Evolutionary conservation across 164 flowering plant genomes (phyloP), one percentile per base, ranked within the genome.

Genomic region (Nymphaea thermarum): DNA sequence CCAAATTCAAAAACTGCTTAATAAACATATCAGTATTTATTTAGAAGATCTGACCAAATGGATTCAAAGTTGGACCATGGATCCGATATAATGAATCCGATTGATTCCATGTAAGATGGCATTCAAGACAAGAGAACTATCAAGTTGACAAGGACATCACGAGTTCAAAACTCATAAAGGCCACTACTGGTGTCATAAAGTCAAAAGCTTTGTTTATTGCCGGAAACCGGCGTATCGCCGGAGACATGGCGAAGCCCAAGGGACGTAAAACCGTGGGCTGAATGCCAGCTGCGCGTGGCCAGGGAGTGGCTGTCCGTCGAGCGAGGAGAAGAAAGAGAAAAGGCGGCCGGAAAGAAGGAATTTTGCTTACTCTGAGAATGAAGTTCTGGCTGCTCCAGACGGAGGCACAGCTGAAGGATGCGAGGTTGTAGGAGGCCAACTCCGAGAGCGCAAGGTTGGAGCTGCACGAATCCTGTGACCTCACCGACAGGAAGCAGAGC

Each of bases 301-400:
- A 3, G 18, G 15, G 18, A 10, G 6, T 15, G 18, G 1, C 18
- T 8, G 6, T 8, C 42, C 59, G 14, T 63, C 2, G 42, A 57
- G 2, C 3, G 42, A 55, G 53, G 36, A 53, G n/a, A 66, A 6
- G 7, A 65, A 16, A 15, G 17, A 41, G 8, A 64, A 12, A 41
- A 64, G 16, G 44, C 17, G 16, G 47, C 43, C n/a, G 3, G 16
- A 43, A 59, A 59, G 14, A 60, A 6, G 8, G 14, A 63, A 6
- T 12, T 4, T 47, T 47, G 12, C 82, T 74, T 75, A 83, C 86
- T 71, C 86, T 70, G 44, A 83, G 84, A 71, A 78, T 74, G 78
- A 47, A 83, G 42, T 17, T 73, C 60, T 76, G 71, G 18, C 71
- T 15, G 45, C 10, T 4, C 86, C 86, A 83, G 4, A 83, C 84